These are phyloP conservation scores for Spergularia azorica DNA, from an alignment of 179 eudicot genomes.

Conservation along the genomic window DNA sequence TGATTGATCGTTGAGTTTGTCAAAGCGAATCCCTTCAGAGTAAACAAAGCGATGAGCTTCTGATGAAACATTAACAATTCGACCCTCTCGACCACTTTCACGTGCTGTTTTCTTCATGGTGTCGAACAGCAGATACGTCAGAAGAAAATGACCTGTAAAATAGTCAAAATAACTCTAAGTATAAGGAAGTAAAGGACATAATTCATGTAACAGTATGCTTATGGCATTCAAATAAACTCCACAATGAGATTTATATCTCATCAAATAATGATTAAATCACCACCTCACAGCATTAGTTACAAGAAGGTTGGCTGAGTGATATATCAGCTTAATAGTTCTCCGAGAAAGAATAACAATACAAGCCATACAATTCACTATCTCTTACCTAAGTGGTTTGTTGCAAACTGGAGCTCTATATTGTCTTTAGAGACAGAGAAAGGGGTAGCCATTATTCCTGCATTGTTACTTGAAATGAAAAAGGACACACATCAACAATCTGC, in stretches of 20 bases:
- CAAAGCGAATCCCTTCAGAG: constrained; percentile 74
- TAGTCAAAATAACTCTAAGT: neutral
- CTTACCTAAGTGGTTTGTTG: constrained; percentile 81
- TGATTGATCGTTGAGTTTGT: constrained; percentile 59
- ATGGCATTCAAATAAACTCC: neutral
- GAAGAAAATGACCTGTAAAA: constrained; percentile 81
- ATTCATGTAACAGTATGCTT: neutral
- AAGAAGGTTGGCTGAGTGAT: neutral
- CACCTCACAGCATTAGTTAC: neutral
- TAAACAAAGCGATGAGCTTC: constrained; percentile 60
- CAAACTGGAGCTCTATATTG: constrained; percentile 79
- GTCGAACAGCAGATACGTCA: constrained; percentile 71
- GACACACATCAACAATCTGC: constrained; percentile 20
- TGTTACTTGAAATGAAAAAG: constrained; percentile 54
- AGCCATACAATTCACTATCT: neutral
- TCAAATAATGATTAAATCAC: neutral
- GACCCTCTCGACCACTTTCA: constrained; percentile 63
- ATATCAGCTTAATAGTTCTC: neutral
- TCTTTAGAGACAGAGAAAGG: constrained; percentile 70
- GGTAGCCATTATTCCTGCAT: constrained; percentile 79
- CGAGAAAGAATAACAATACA: neutral
- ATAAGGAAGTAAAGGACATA: constrained; percentile 11
- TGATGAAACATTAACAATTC: constrained; percentile 87
- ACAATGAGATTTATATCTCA: neutral
- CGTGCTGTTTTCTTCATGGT: constrained; percentile 70